Evolutionary conservation across 2,329 filamentous ascomycete genomes (phyloP), one percentile per base, ranked within the genome.

Genomic region (Erysiphe pulchra): DNA sequence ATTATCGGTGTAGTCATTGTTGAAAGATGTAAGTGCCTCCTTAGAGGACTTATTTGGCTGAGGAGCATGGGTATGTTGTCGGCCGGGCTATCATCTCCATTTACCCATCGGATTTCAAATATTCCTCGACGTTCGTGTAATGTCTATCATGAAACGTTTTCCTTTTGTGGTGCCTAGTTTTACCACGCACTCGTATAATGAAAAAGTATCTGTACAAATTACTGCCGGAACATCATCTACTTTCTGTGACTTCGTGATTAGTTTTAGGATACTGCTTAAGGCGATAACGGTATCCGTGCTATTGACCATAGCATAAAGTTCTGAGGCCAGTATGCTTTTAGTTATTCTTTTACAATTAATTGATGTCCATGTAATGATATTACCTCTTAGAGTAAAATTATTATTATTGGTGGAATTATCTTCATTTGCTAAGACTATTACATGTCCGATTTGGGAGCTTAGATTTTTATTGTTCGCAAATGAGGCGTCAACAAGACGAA

Each of bases 281-380:
- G 45, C 45, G 8, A 18, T 30, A 9, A 7, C 43, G 8, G 47
- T 46, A 37, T 51, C 44, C 14, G 49, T 24, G 13, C 47, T 46
- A 9, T 3, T 4, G 9, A 48, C 38, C 41, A 51, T 49, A 0
- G 30, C 41, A 20, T 47, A 50, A 10, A 52, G 17, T 20, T 43
- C 41, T 32, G 28, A 43, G n/a, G 28, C 28, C 8, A 43, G 14
- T 32, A 43, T 24, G 16, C 28, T 43, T 11, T 24, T 24, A 7
- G 41, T 43, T 20, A 33, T 28, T 31, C 41, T 24, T 20, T 46
- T 49, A 31, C 34, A 45, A 31, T 45, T 40, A 20, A 20, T 39
- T 28, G 20, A 45, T 30, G 13, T 39, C 44, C 44, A 45, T 20
- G 39, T 20, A 10, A 40, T 14, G 17, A 45, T 6, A 30, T 40